These are phyloP conservation scores for Tricholoma flavovirens DNA, from an alignment of 768 basidiomycete genomes.

Conservation along the genomic window DNA sequence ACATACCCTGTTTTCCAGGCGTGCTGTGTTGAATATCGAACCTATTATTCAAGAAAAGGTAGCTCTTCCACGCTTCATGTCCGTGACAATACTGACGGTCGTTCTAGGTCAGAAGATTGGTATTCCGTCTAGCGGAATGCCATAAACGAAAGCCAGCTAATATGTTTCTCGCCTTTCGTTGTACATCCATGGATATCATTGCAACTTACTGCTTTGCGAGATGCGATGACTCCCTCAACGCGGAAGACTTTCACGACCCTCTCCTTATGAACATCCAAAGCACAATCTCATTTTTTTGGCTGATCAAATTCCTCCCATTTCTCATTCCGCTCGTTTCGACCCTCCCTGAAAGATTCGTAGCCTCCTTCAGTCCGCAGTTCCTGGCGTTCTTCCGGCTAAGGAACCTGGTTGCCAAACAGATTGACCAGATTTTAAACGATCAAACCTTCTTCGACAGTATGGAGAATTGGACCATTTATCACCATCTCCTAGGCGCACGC, in stretches of 20 bases:
- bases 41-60: slow-evolving; percentile 26
- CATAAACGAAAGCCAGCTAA: slow-evolving; percentile 21
- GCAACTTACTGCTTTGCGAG: slow-evolving; percentile 35
- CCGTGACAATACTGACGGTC: not conserved
- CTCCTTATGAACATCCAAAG: slow-evolving; percentile 27
- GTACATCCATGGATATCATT: slow-evolving; percentile 38
- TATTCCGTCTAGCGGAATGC: slow-evolving; percentile 14
- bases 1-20: slow-evolving; percentile 32
- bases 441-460: slow-evolving; percentile 4
- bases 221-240: slow-evolving; percentile 25
- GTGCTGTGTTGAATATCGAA: slow-evolving; percentile 32
- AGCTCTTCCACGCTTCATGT: not conserved
- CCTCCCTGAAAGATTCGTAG: slow-evolving; percentile 12
- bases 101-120: slow-evolving; percentile 27
- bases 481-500: slow-evolving; percentile 16
- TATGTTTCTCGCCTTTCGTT: slow-evolving; percentile 36
- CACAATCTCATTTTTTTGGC: slow-evolving; percentile 24
- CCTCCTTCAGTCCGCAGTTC: slow-evolving; percentile 4
- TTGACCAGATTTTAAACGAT: slow-evolving; percentile 13
- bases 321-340: slow-evolving; percentile 9
- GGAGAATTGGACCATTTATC: slow-evolving; percentile 17
- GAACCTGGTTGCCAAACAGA: slow-evolving; percentile 7
- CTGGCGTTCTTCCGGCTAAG: slow-evolving; percentile 9
- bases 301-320: slow-evolving; percentile 28
- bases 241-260: slow-evolving; percentile 28